Evolutionary conservation across 1,284 basidiomycete genomes (phyloP), one percentile per base, ranked within the genome.

Genomic region (Wolfiporia cocos): DNA sequence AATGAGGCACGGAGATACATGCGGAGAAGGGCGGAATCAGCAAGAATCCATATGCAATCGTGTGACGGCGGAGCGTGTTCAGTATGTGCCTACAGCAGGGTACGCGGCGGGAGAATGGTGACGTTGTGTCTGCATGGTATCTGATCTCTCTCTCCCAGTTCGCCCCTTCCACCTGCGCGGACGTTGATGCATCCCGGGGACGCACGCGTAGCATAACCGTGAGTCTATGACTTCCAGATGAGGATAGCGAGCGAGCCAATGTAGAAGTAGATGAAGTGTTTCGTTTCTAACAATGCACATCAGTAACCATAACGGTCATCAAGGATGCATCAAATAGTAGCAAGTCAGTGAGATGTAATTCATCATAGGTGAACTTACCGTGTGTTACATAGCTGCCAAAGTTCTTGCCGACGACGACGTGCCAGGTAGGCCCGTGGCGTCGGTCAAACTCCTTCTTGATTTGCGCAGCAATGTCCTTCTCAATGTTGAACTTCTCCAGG

Each of bases 381-480:
- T 97, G 94, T 23, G 93, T 97, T 36, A 97, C 94, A 62, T 94
- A 97, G 68, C 89, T 92, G 36, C 93, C 93, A 78, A 93, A 94
- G 71, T 94, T 93, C 74, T 95, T 96, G 46, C 94, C 94, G 24
- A 97, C 94, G 50, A 99, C 92, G 61, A 91, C 90, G 64, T 98
- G 94, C 95, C 95, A 98, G 51, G 95, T 97, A 39, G 92, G 78
- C 20, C 89, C 90, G 56, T 91, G 86, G 64, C 85, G 74, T 66
- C 81, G 74, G 74, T 99, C 94, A 64, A 96, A 92, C 68, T 95
- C 91, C 66, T 94, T 92, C 78, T 99, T 99, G 76, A 97, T 89
- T 66, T 92, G 84, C 30, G 94, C 92, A 11, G 94, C 95, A 61
- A 98, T 93, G 66, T 99, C 92, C 70, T 96, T 97, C 73, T 97